Evolutionary conservation across 805 yeast genomes (phyloP).

Genomic region (Metschnikowia gruessii): DNA sequence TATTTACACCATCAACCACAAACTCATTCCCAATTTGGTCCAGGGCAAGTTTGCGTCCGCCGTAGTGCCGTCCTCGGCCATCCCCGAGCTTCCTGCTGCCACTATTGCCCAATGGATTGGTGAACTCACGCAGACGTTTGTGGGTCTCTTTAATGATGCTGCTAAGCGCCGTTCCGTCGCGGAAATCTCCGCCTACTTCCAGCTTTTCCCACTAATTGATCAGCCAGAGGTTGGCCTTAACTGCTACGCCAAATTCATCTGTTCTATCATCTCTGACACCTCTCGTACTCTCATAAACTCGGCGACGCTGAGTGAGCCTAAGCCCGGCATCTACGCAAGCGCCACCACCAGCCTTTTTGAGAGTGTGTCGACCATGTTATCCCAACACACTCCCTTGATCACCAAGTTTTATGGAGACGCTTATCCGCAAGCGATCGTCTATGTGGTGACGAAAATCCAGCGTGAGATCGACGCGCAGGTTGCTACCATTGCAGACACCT

Average conservation of each 20-base stretch:
- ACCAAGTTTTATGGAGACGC: slow-evolving; percentile 53
- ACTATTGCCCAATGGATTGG: slow-evolving; percentile 57
- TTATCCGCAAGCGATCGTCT: slow-evolving; percentile 58
- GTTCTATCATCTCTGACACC: slow-evolving; percentile 78
- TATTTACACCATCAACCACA: slow-evolving; percentile 40
- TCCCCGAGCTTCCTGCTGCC: slow-evolving; percentile 72
- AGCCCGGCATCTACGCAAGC: slow-evolving; percentile 55
- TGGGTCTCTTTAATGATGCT: slow-evolving; percentile 64
- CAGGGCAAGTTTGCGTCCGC: slow-evolving; percentile 69
- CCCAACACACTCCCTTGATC: slow-evolving; percentile 82
- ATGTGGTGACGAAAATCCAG: slow-evolving; percentile 72
- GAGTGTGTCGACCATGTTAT: slow-evolving; percentile 76
- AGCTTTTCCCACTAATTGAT: slow-evolving; percentile 82
- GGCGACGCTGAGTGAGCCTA: slow-evolving; percentile 24
- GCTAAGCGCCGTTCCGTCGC: slow-evolving; percentile 64
- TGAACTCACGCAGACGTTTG: slow-evolving; percentile 56
- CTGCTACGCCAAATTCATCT: slow-evolving; percentile 81
- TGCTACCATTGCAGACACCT: slow-evolving; percentile 82
- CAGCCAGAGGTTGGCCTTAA: slow-evolving; percentile 67
- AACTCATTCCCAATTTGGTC: slow-evolving; percentile 52
- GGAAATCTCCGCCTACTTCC: slow-evolving; percentile 73
- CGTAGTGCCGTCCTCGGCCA: slow-evolving; percentile 81
- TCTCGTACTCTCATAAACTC: slow-evolving; percentile 61
- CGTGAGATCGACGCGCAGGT: slow-evolving; percentile 91
- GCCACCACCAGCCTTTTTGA: slow-evolving; percentile 71